phyloP scores from a whole-genome alignment of 2,329 filamentous ascomycete genomes.

The Paraphaeosphaeria minitans region DNA sequence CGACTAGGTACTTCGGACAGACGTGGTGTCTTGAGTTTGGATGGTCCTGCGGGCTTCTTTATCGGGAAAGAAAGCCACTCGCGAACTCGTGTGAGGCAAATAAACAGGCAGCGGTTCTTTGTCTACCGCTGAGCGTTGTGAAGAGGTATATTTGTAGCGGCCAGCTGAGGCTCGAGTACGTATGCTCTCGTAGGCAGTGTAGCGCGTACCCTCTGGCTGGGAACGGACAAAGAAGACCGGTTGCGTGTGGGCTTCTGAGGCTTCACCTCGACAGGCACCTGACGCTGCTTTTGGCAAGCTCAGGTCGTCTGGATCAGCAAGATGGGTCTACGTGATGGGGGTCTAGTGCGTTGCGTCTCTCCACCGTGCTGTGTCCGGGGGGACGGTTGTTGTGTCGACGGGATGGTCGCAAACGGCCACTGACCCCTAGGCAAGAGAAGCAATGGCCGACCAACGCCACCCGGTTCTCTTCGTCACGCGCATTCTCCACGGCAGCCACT shows the following conservation, averaged over 20 bases:
- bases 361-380: slow-evolving; percentile 32
- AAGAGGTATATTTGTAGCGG: slow-evolving; percentile 49
- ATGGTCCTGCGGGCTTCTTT: slow-evolving; percentile 42
- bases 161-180: slow-evolving; percentile 36
- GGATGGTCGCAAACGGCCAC: slow-evolving; percentile 40
- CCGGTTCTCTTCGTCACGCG: slow-evolving; percentile 26
- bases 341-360: slow-evolving; percentile 25
- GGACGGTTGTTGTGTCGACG: slow-evolving; percentile 29
- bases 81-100: slow-evolving; percentile 38
- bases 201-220: slow-evolving; percentile 39
- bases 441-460: slow-evolving; percentile 32
- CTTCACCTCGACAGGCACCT: slow-evolving; percentile 38
- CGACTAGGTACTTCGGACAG: slow-evolving; percentile 28
- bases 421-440: slow-evolving; percentile 29
- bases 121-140: slow-evolving; percentile 36
- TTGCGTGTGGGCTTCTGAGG: slow-evolving; percentile 41
- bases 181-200: slow-evolving; percentile 42
- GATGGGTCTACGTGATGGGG: slow-evolving; percentile 27
- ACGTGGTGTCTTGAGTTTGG: slow-evolving; percentile 40
- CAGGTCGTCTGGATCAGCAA: slow-evolving; percentile 23
- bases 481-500: slow-evolving; percentile 11
- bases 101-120: slow-evolving; percentile 44
- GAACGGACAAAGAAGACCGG: slow-evolving; percentile 49
- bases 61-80: slow-evolving; percentile 33
- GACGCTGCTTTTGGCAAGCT: slow-evolving; percentile 43